Conservation (phyloP, 148 eudicot genomes). For the Vaccinium myrtillus region DNA sequence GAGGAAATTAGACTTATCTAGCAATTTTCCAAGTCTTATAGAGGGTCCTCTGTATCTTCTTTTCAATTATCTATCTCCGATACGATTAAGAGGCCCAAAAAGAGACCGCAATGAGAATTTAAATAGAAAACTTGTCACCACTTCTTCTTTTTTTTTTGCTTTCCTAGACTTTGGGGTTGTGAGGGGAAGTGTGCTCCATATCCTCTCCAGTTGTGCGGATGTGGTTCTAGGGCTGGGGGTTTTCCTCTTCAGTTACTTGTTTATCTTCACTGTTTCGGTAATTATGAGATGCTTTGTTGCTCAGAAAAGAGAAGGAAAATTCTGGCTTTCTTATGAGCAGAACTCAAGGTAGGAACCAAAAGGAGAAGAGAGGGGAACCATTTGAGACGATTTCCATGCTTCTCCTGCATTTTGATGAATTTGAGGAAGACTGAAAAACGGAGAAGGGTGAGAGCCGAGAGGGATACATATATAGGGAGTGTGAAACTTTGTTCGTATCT, state of each 20-base stretch:
- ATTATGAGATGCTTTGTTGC: background rate
- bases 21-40: background rate
- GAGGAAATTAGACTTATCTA: background rate
- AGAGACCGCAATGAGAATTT: background rate
- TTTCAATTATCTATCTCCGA: background rate
- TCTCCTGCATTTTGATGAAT: background rate
- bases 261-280: background rate
- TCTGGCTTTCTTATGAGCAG: background rate
- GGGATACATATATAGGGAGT: background rate
- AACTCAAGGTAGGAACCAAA: background rate
- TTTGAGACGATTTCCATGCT: background rate
- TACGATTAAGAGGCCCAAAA: background rate
- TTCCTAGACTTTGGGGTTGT: too few species aligned
- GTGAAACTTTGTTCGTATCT: too few species aligned
- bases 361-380: background rate
- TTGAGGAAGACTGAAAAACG: background rate
- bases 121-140: background rate
- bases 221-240: background rate
- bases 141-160: too few species aligned
- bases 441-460: background rate
- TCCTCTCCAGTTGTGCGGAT: background rate
- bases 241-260: background rate
- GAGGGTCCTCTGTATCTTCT: background rate
- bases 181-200: background rate
- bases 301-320: background rate